Base-by-base conservation (phyloP, 345 rosid genomes). In the Aquilaria malaccensis region DNA sequence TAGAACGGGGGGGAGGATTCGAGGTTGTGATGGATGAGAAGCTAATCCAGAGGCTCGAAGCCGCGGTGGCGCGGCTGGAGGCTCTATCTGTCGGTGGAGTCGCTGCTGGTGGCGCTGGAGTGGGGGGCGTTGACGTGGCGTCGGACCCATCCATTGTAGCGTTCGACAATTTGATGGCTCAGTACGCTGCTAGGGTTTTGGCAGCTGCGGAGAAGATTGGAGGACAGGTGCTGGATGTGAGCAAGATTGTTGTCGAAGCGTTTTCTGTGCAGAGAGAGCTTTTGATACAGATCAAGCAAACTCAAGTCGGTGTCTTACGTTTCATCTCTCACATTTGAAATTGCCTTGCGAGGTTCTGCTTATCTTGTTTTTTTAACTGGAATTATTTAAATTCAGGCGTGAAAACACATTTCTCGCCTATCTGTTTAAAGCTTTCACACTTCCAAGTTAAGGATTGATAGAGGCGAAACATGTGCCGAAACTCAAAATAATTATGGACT, bases 141-240 rank as follows among this genome's bases (percentile, higher is more conserved):
- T 53, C 77, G 69, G 97, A 88, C 81, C 96, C 93, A 33, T 74
- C 89, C 68, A 86, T 88, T 70, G 6, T 68, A 70, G 99, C 99
- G 52, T 91, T 85, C 61, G 87, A 82, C 13, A 95, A 86, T 76
- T 67, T 88, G 65, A 80, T 79, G 63, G 62, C 72, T 49, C 76
- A 84, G 74, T 80, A 71, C 45, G 71, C 84, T 5, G 78, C 80
- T 62, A 85, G 81, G 83, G 84, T 77, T 72, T 67, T 76, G 30
- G 50, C 22, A 15, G 89, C 89, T 30, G 96, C 97, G 7, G 91
- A 82, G 85, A 88, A 83, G 76, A 90, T 94, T 67, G 96, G 99
- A 45, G 99, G 97, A 31, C 82, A 68, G 74, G 99, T 90, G 68
- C 77, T 81, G 54, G 90, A 83, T 46, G 86, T 73, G 52, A 87